phyloP scores from a whole-genome alignment of 2,329 filamentous ascomycete genomes.

The Neofusicoccum laricinum region DNA sequence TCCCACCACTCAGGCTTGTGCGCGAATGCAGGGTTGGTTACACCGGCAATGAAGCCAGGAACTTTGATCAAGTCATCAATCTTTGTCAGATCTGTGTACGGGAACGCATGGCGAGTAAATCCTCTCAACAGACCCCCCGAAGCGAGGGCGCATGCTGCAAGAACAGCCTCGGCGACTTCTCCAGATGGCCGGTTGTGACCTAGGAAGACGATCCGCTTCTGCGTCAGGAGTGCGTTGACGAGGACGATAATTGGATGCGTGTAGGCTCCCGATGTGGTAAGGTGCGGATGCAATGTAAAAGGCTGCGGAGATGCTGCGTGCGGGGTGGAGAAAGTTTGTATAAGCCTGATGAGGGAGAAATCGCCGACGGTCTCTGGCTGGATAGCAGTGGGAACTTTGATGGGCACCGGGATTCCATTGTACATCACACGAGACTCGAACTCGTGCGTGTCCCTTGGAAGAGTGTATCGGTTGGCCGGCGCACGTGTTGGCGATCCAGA shows the following conservation, averaged over 20 bases:
- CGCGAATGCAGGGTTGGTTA: constrained; percentile 95
- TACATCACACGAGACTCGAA: constrained; percentile 95
- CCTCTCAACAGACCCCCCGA: constrained; percentile 90
- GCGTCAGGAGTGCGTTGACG: constrained; percentile 89
- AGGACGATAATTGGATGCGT: constrained; percentile 96
- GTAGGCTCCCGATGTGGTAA: constrained; percentile 84
- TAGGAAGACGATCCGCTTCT: constrained; percentile 94
- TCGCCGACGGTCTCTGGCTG: constrained; percentile 96
- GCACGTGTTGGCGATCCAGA: constrained; percentile 44
- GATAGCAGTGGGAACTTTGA: constrained; percentile 91
- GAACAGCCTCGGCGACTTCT: constrained; percentile 94
- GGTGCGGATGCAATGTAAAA: constrained; percentile 82
- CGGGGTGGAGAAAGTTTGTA: constrained; percentile 84
- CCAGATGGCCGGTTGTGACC: constrained; percentile 94
- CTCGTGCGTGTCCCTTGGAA: constrained; percentile 94
- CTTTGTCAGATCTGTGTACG: constrained; percentile 96
- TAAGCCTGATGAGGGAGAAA: constrained; percentile 95
- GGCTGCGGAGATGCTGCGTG: constrained; percentile 81
- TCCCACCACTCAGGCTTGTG: constrained; percentile 99
- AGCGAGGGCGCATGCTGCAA: constrained; percentile 91
- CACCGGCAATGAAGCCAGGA: constrained; percentile 94
- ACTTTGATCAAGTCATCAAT: constrained; percentile 95
- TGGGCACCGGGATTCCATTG: constrained; percentile 92
- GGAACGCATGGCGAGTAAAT: constrained; percentile 94
- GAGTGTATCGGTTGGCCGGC: constrained; percentile 66